Conservation (phyloP, 805 yeast genomes). For the Candida glaebosa region DNA sequence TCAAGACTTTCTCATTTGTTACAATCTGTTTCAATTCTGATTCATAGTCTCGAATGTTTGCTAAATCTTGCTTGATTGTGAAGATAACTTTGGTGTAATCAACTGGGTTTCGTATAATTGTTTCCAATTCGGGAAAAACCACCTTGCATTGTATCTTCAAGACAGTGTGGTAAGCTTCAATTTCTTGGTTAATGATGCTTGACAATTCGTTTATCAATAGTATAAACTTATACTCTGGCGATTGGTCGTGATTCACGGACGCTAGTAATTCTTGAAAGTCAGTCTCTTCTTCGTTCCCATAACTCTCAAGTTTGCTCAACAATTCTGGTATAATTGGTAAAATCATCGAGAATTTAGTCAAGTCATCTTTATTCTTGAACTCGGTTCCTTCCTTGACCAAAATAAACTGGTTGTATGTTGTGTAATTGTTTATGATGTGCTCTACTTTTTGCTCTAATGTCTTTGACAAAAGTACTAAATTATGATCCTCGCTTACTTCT, state of each 20-base stretch:
- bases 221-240: conserved; percentile 49
- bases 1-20: conserved; percentile 63
- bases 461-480: background rate
- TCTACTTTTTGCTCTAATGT: conserved; percentile 14
- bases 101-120: conserved; percentile 57
- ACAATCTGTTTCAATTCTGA: conserved; percentile 40
- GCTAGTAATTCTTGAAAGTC: conserved; percentile 32
- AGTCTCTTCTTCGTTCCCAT: conserved; percentile 20
- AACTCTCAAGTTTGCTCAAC: conserved; percentile 16
- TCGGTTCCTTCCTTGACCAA: conserved; percentile 17
- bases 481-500: conserved; percentile 2
- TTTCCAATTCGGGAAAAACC: conserved; percentile 69
- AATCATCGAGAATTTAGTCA: conserved; percentile 19
- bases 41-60: conserved; percentile 26
- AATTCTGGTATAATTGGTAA: conserved; percentile 22
- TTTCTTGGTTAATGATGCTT: conserved; percentile 53
- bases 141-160: conserved; percentile 51
- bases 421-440: conserved; percentile 9
- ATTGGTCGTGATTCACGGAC: conserved; percentile 19
- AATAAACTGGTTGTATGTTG: conserved; percentile 10
- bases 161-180: conserved; percentile 44
- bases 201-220: conserved; percentile 53
- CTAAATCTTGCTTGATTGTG: conserved; percentile 48
- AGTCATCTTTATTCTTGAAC: conserved; percentile 17
- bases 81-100: conserved; percentile 56